Percentiles rank a stretch among this genome's conserved stretches.
These are phyloP conservation scores for Fraxinus sp. DNA, from an alignment of 305 asterid species.

Conservation along the genomic window DNA sequence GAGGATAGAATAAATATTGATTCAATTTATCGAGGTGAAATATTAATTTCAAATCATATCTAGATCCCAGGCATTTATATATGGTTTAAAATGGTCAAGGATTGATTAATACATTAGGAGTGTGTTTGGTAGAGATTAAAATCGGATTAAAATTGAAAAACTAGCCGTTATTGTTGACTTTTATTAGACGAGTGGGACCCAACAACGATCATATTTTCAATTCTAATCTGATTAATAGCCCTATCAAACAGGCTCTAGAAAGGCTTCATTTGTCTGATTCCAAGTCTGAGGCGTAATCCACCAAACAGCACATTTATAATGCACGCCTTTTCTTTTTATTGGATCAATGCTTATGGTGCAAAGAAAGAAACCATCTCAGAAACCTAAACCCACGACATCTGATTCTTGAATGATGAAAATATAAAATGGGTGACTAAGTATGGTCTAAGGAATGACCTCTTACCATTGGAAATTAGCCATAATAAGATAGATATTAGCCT, in stretches of 20 bases:
- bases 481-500: background rate
- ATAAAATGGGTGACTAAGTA: background rate
- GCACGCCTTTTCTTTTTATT: background rate
- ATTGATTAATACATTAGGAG: background rate
- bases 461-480: background rate
- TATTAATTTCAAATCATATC: background rate
- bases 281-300: background rate
- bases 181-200: too few relatives aligned
- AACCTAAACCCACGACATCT: background rate
- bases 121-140: too few relatives aligned
- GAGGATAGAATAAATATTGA: background rate
- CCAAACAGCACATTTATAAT: background rate
- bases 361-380: background rate
- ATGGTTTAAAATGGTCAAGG: background rate
- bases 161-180: too few relatives aligned
- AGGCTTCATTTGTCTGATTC: background rate
- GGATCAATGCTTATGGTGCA: background rate
- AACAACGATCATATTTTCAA: too few relatives aligned
- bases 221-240: too few relatives aligned
- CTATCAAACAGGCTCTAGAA: too few relatives aligned
- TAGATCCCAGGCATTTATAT: background rate
- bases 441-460: background rate
- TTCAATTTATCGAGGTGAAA: background rate
- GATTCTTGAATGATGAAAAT: background rate
- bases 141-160: too few relatives aligned